Evolutionary conservation across 306 rosid genomes (phyloP).

Genomic region (Glycyrrhiza uralensis): DNA sequence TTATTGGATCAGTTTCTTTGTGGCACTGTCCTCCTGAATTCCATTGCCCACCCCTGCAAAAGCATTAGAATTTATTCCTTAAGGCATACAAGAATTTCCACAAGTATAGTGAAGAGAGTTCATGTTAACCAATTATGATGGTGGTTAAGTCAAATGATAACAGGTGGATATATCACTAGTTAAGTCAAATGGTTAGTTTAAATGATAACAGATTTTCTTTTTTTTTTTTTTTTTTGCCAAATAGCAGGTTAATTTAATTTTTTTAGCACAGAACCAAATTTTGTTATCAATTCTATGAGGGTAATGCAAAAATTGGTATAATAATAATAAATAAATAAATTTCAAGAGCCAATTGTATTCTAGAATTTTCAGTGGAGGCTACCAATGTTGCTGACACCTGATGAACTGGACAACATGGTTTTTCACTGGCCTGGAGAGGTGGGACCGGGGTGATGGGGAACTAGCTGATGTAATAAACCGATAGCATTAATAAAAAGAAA

Average conservation of each 20-base stretch:
- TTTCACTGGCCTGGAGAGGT: no score
- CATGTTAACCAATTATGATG: not conserved
- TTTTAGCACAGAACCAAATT: not conserved
- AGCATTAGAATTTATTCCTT: not conserved
- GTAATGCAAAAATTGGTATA: no score
- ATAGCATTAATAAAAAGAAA: not conserved
- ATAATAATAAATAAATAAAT: no score
- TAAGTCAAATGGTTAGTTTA: not conserved
- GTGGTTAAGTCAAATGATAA: not conserved
- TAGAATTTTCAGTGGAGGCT: no score
- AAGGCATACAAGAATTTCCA: not conserved
- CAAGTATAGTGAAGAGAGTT: not conserved
- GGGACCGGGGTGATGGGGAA: no score
- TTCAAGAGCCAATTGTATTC: not conserved
- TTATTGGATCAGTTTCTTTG: slow-evolving; percentile 75
- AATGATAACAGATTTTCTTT: not conserved
- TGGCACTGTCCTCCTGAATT: slow-evolving; percentile 93
- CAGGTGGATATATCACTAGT: not conserved
- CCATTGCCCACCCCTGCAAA: slow-evolving; percentile 91
- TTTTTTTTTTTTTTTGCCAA: not conserved
- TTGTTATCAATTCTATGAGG: no score
- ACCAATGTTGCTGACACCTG: no score
- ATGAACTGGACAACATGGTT: not conserved
- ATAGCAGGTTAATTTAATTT: no score
- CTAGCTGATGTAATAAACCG: not conserved